Evolutionary conservation across 257 asterid species (phyloP), one percentile per base, ranked within the genome.

Genomic region (Solanum dulcamara): DNA sequence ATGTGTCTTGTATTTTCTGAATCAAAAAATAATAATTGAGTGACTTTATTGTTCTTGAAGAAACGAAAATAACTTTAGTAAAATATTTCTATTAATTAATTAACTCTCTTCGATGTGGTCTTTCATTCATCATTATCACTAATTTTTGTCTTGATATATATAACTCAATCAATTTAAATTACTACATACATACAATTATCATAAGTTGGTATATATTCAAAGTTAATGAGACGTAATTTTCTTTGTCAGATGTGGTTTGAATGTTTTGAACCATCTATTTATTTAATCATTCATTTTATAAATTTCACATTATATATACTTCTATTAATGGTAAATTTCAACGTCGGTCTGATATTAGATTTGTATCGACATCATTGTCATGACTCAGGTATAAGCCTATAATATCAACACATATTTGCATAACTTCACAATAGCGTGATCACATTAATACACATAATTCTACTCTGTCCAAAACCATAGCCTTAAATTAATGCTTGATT

Each of bases 401-500:
- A 44, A 7, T 75, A 60, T 26, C 60, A 15, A 75, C 3, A 75
- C n/a, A 38, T 72, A n/a, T 38, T 72, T 72, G 35, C 33, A 7
- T 11, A 71, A 10, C 2, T 37, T 28, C 10, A 30, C 51, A 20
- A 10, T 38, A 0, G 53, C 11, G 37, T 3, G 15, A 75, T 75
- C 26, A 14, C 38, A 26, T 75, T 75, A 44, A 75, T 7, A 33
- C 15, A 64, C 13, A 37, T 71, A 35, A n/a, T 70, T 37, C 17
- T 70, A 33, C 15, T 10, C 50, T 2, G 0, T 10, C 17, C 80
- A 72, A 22, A 37, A 10, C 20, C 12, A 32, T 35, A 81, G 35
- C 84, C 84, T 55, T 62, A 57, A 81, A 35, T 57, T 81, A 15
- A 6, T 81, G 84, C 83, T 80, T 80, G 83, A 80, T 80, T 80